These are phyloP conservation scores for Aspergillus bridgeri DNA, from an alignment of 495 filamentous ascomycete species.

Conservation along the genomic window DNA sequence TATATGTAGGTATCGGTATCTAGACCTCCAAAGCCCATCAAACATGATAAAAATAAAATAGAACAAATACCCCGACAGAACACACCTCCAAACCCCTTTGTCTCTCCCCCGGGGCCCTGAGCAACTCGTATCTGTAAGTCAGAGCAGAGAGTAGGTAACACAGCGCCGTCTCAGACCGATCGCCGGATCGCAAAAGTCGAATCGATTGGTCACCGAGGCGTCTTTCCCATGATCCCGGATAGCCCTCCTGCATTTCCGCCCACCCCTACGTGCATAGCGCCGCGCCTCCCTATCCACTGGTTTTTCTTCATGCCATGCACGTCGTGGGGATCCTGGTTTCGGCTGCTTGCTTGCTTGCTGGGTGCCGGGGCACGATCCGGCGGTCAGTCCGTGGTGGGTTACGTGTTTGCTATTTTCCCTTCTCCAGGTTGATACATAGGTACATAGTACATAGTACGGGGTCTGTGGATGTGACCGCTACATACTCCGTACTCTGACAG, in stretches of 20 bases:
- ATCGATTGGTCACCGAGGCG: slow-evolving; percentile 4
- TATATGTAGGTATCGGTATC: neutral
- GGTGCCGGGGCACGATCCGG: neutral
- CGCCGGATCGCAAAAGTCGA: neutral
- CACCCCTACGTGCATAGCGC: neutral
- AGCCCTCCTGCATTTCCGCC: slow-evolving; percentile 9
- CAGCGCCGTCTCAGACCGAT: neutral
- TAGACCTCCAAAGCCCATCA: too few species aligned
- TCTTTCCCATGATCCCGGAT: slow-evolving; percentile 15
- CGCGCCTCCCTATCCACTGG: neutral
- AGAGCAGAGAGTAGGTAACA: neutral
- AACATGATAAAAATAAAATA: too few species aligned
- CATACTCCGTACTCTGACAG: too few species aligned
- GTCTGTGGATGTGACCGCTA: neutral
- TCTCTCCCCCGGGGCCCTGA: neutral
- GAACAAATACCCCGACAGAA: too few species aligned
- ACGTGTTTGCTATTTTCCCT: neutral
- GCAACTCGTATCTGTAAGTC: too few species aligned
- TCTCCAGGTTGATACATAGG: neutral
- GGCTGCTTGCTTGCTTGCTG: neutral
- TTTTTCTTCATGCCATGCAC: slow-evolving; percentile 3
- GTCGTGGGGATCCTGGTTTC: neutral
- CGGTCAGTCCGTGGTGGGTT: neutral
- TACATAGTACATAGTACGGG: neutral
- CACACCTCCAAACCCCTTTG: neutral